Conservation (phyloP, 2,329 filamentous ascomycete species). For the Fusarium bactridioides region DNA sequence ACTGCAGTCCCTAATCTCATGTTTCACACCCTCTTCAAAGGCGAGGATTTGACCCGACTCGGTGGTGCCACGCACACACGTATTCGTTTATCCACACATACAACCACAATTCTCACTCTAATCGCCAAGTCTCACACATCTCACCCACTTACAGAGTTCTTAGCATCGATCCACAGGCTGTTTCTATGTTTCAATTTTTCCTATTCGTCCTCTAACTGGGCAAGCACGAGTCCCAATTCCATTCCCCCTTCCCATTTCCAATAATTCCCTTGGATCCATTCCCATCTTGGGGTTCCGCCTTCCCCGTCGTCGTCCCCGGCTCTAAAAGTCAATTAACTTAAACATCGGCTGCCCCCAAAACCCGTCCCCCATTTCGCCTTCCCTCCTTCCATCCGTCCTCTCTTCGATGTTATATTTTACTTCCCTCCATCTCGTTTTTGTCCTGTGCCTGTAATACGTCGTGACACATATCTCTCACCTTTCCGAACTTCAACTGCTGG, state of each 20-base stretch:
- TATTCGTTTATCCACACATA: constrained; percentile 29
- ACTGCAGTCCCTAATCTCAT: not conserved
- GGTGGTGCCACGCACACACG: constrained; percentile 26
- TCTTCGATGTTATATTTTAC: constrained; percentile 7
- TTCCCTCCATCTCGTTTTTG: constrained; percentile 3
- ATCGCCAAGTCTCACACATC: constrained; percentile 19
- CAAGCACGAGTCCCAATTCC: constrained; percentile 6
- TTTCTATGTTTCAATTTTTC: not conserved
- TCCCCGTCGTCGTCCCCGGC: constrained; percentile 28
- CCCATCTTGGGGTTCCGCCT: constrained; percentile 13
- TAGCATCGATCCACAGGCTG: constrained; percentile 15
- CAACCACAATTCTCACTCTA: constrained; percentile 13
- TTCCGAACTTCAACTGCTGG: not conserved
- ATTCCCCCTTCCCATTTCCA: not conserved
- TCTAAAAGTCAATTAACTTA: constrained; percentile 35
- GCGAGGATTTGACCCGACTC: constrained; percentile 25
- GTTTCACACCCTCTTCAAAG: constrained; percentile 29
- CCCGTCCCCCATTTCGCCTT: not conserved
- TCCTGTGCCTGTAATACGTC: not conserved
- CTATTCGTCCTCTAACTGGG: not conserved
- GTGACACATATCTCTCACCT: not conserved
- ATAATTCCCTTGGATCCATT: not conserved
- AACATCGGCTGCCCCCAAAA: constrained; percentile 27
- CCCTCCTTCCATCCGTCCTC: not conserved
- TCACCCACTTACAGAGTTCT: constrained; percentile 21